Conservation (phyloP, 2,329 filamentous ascomycete species). For the Xylariomycetidae sp. region DNA sequence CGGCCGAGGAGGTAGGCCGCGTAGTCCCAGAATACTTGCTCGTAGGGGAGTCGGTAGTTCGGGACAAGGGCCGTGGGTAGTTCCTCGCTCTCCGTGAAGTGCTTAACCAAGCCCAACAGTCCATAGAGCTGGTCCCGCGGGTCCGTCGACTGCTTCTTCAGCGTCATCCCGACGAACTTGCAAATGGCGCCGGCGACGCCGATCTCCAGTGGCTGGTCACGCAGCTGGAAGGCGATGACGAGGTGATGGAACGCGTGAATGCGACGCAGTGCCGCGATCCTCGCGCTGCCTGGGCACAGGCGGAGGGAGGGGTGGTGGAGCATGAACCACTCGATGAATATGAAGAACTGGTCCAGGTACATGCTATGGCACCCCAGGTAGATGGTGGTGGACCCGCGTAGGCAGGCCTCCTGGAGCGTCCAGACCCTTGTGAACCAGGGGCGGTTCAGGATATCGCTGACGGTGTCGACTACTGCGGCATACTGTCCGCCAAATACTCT, state of each 20-base stretch:
- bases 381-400: not conserved
- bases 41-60: slow-evolving; percentile 10
- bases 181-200: slow-evolving; percentile 2
- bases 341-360: not conserved
- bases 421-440: slow-evolving; percentile 17
- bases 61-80: slow-evolving; percentile 12
- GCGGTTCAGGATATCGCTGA: slow-evolving; percentile 1
- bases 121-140: slow-evolving; percentile 13
- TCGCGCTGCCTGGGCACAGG: not conserved
- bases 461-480: slow-evolving; percentile 1
- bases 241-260: not conserved
- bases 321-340: slow-evolving; percentile 1
- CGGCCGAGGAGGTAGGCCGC: slow-evolving; percentile 8
- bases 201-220: slow-evolving; percentile 2
- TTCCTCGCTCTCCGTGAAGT: slow-evolving; percentile 1
- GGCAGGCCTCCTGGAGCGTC: slow-evolving; percentile 17
- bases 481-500: slow-evolving; percentile 6
- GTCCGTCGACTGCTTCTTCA: slow-evolving; percentile 2
- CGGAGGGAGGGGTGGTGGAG: not conserved
- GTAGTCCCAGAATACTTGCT: slow-evolving; percentile 15
- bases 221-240: too few species aligned
- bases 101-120: slow-evolving; percentile 6
- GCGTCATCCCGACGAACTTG: not conserved
- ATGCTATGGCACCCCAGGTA: slow-evolving; percentile 9
- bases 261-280: not conserved